Conservation (phyloP, 1,139 yeast genomes). For the Candida mesenterica region DNA sequence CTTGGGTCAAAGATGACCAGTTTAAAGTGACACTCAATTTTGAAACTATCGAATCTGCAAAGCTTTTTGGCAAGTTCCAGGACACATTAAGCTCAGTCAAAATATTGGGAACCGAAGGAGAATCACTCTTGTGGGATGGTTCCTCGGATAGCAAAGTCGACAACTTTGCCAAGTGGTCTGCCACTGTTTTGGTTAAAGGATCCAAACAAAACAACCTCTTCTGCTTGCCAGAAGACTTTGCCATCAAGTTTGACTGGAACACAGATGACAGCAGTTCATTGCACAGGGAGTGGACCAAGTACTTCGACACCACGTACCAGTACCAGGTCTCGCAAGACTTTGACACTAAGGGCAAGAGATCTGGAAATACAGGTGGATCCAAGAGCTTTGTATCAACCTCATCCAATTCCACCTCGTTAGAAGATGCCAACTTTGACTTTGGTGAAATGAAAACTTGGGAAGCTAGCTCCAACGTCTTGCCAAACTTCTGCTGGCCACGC, state of each 20-base stretch:
- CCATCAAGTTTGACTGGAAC: slow-evolving; percentile 24
- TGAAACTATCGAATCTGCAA: slow-evolving; percentile 21
- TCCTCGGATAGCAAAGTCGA: slow-evolving; percentile 21
- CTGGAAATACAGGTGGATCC: slow-evolving; percentile 9
- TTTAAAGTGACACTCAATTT: slow-evolving; percentile 27
- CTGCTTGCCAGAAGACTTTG: slow-evolving; percentile 32
- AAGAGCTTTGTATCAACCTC: slow-evolving; percentile 1
- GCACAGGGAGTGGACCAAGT: slow-evolving; percentile 17
- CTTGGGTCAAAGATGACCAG: slow-evolving; percentile 24
- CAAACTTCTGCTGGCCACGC: slow-evolving; percentile 30
- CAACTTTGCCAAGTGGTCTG: slow-evolving; percentile 20
- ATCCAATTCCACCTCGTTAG: slow-evolving; percentile 12
- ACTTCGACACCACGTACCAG: slow-evolving; percentile 20
- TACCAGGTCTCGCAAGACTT: slow-evolving; percentile 15
- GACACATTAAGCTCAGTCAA: slow-evolving; percentile 18
- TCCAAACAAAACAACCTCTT: slow-evolving; percentile 22
- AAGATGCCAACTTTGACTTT: slow-evolving; percentile 17
- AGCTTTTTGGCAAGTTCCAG: slow-evolving; percentile 22
- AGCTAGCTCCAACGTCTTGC: slow-evolving; percentile 21
- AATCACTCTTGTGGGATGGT: slow-evolving; percentile 16
- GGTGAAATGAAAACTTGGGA: slow-evolving; percentile 18
- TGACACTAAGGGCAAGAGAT: slow-evolving; percentile 4
- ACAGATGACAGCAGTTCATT: slow-evolving; percentile 14
- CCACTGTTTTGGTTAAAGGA: slow-evolving; percentile 26
- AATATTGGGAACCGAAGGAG: slow-evolving; percentile 12